Percentiles rank a stretch among this genome's conserved stretches.
Evolutionary conservation across 257 asterid species (phyloP).

Genomic region (Solanum bukasovii): DNA sequence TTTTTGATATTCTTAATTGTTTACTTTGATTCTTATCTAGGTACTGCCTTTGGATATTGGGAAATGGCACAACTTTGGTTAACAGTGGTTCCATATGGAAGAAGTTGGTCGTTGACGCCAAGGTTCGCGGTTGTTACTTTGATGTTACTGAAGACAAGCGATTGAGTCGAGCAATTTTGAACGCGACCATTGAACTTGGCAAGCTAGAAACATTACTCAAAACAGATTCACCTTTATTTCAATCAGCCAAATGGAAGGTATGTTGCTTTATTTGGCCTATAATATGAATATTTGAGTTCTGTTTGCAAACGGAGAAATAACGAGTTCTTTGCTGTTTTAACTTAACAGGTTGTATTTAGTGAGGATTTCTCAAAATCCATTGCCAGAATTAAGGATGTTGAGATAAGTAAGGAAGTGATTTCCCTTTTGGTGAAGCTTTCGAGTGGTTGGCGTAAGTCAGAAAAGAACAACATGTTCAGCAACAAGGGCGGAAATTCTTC

Average conservation of each 20-base stretch:
- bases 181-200: not conserved
- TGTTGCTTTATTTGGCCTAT: not conserved
- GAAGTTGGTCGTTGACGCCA: slow-evolving; percentile 35
- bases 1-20: not conserved
- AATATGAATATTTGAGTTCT: not conserved
- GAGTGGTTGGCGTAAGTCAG: slow-evolving; percentile 39
- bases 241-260: not conserved
- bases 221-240: slow-evolving; percentile 11
- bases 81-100: slow-evolving; percentile 58
- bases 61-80: slow-evolving; percentile 41
- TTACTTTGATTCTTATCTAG: slow-evolving; percentile 7
- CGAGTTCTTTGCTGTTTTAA: not conserved
- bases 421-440: slow-evolving; percentile 37
- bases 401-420: slow-evolving; percentile 13
- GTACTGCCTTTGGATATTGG: slow-evolving; percentile 63
- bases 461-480: not conserved
- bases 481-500: slow-evolving; percentile 1
- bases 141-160: slow-evolving; percentile 29
- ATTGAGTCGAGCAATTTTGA: slow-evolving; percentile 28
- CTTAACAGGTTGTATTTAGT: slow-evolving; percentile 25
- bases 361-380: slow-evolving; percentile 27
- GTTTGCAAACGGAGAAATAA: not conserved
- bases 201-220: slow-evolving; percentile 15
- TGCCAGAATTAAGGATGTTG: slow-evolving; percentile 2
- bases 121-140: slow-evolving; percentile 44